These are phyloP conservation scores for Monilinia vaccinii-corymbosi DNA, from an alignment of 2,329 filamentous ascomycete genomes.

Conservation along the genomic window DNA sequence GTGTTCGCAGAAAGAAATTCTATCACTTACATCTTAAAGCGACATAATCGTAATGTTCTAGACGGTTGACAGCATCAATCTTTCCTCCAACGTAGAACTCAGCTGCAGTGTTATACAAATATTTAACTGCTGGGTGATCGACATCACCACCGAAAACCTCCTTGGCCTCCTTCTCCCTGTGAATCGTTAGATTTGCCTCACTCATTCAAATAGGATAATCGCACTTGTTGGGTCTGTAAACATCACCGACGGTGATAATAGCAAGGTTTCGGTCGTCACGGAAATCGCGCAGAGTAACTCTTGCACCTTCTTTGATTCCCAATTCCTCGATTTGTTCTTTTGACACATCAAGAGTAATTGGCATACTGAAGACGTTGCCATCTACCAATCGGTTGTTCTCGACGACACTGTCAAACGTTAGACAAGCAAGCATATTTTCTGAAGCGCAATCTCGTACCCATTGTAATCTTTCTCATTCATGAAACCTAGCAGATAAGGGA, in stretches of 20 bases:
- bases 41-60: constrained; percentile 99
- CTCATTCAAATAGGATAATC: constrained; percentile 26
- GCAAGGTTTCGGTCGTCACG: constrained; percentile 93
- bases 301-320: constrained; percentile 68
- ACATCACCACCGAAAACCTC: constrained; percentile 90
- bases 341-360: constrained; percentile 84
- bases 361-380: constrained; percentile 91
- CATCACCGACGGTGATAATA: constrained; percentile 89
- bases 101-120: constrained; percentile 70
- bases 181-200: constrained; percentile 17
- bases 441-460: constrained; percentile 47
- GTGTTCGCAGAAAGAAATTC: not conserved
- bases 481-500: constrained; percentile 54
- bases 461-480: constrained; percentile 97
- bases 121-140: constrained; percentile 85
- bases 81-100: constrained; percentile 95
- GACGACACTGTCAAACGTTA: constrained; percentile 59
- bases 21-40: constrained; percentile 73
- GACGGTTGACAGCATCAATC: constrained; percentile 86
- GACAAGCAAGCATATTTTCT: constrained; percentile 20
- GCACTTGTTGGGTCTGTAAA: constrained; percentile 94
- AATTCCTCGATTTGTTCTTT: constrained; percentile 65
- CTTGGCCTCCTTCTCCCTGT: constrained; percentile 76
- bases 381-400: constrained; percentile 76
- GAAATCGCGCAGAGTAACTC: constrained; percentile 86